Conservation (phyloP, 2,329 filamentous ascomycete genomes). For the Venturia asperata region DNA sequence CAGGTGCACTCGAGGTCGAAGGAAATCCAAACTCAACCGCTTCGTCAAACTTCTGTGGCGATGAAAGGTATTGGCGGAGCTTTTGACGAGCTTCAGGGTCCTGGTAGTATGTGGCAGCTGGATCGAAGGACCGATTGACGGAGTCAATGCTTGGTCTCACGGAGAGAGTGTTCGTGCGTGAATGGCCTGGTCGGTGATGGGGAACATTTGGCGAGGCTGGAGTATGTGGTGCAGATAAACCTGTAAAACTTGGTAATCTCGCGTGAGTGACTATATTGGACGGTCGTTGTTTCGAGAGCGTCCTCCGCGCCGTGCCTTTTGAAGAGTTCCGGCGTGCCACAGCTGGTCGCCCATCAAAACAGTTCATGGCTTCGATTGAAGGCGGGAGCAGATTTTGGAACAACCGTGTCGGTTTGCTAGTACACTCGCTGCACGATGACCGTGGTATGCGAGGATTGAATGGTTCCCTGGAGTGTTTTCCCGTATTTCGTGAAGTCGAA, state of each 20-base stretch:
- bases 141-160: conserved; percentile 19
- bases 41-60: conserved; percentile 92
- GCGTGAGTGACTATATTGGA: neutral
- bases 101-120: conserved; percentile 61
- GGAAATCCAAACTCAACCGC: conserved; percentile 91
- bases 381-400: neutral
- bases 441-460: neutral
- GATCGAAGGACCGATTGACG: conserved; percentile 17
- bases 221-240: neutral
- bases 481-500: conserved; percentile 4
- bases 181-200: conserved; percentile 17
- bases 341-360: conserved; percentile 13
- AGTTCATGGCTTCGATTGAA: conserved; percentile 11
- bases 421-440: neutral
- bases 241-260: conserved; percentile 13
- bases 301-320: neutral
- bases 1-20: conserved; percentile 34
- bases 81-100: conserved; percentile 84
- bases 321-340: neutral
- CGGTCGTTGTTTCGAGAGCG: neutral
- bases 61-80: conserved; percentile 76
- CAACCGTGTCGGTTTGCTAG: neutral
- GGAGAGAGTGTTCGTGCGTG: neutral
- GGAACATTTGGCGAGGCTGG: conserved; percentile 14
- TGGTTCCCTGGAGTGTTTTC: neutral